Conservation (phyloP, 768 basidiomycete species). For the Tricholoma sp. region DNA sequence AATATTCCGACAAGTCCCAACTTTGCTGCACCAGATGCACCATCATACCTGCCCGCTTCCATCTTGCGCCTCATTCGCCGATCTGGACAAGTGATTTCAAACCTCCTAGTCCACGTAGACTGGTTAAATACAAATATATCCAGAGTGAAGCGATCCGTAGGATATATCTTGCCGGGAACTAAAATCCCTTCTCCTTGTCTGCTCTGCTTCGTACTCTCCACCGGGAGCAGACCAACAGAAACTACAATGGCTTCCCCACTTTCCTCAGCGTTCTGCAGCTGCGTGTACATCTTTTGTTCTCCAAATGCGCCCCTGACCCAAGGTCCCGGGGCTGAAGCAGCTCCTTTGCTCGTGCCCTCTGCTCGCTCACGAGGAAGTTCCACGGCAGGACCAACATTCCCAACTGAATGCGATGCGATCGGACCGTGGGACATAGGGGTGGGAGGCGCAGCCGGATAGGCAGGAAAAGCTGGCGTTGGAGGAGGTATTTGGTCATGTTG, state of each 20-base stretch:
- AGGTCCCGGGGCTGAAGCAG: constrained; percentile 51
- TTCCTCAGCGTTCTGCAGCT: constrained; percentile 25
- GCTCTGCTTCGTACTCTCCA: constrained; percentile 16
- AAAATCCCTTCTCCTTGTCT: constrained; percentile 14
- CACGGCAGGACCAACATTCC: constrained; percentile 50
- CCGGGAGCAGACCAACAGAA: constrained; percentile 52
- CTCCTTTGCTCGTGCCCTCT: constrained; percentile 26
- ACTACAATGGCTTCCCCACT: constrained; percentile 61
- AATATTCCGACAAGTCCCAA: constrained; percentile 57
- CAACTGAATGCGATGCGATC: constrained; percentile 42
- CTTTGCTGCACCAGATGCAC: constrained; percentile 26
- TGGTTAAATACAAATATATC: constrained; percentile 89
- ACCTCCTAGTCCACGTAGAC: constrained; percentile 66
- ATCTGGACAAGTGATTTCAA: constrained; percentile 70
- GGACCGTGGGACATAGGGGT: constrained; percentile 56
- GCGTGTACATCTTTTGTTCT: constrained; percentile 29
- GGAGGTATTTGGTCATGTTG: constrained; percentile 28
- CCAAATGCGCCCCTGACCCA: constrained; percentile 40
- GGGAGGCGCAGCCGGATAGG: constrained; percentile 51
- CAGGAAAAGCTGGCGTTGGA: constrained; percentile 69
- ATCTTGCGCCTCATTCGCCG: constrained; percentile 40
- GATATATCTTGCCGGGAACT: constrained; percentile 52
- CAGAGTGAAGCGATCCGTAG: constrained; percentile 69
- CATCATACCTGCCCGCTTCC: constrained; percentile 23
- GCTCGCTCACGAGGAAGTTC: constrained; percentile 65